Base-by-base conservation (phyloP, 352 stramenopile species). In the Pythium scleroteichum region DNA sequence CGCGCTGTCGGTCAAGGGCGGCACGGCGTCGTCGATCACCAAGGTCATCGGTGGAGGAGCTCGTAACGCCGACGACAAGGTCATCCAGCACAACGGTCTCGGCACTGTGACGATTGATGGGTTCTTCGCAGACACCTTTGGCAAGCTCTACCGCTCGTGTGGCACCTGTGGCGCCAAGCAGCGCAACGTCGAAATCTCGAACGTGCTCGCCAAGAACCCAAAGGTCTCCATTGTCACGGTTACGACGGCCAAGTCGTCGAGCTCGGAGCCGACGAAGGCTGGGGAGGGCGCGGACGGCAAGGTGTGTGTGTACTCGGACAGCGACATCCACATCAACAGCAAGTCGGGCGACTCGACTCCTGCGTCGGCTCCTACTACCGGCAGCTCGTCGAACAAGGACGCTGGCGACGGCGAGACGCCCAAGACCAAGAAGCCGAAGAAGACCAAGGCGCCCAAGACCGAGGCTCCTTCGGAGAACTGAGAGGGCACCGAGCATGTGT, bases 21-120 rank as follows among this genome's bases (percentile, higher is more conserved):
- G 76, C 13, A 67, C 64, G 1, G 66, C 71, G 1, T 70, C 62
- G 19, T 75, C 69, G 29, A 66, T 82, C 1, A 61, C 71, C 3
- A 59, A 42, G 0, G 54, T 85, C 4, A 64, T 66, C 3, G 75
- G 72, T 33, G 72, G 75, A 16, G 75, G 75, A 33, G 75, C 75
- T 1, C 69, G 65, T 20, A 61, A 71, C 20, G 75, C 72, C 17
- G 71, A 81, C 27, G 75, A 83, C 75, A 84, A 84, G 64, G 4
- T 72, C 53, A 19, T 78, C 66, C 75, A 84, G 59, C 72, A 78
- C 66, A 80, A 83, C 68, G 76, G 46, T 39, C 51, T 64, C 13
- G 75, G 75, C 32, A 75, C 38, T 2, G 71, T 82, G 12, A 64
- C 61, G 17, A 78, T 78, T 55, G 71, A 82, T 52, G 71, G 71